phyloP scores from a whole-genome alignment of 371 early-diverging fungal species.

The Mucor lusitanicus region DNA sequence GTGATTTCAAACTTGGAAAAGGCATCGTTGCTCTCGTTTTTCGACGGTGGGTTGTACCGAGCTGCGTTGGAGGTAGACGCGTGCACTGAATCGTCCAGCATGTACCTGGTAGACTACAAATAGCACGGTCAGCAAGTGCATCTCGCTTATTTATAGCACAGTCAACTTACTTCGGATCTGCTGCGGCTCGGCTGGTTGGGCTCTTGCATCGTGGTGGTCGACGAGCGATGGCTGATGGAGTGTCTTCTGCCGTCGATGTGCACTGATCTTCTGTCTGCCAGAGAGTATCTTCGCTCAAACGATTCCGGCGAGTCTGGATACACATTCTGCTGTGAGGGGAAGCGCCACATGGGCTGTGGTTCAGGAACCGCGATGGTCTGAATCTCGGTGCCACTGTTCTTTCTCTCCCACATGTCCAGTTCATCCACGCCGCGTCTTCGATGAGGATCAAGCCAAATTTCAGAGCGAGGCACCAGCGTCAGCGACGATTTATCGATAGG shows the following conservation, averaged over 20 bases:
- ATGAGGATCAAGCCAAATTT: constrained; percentile 38
- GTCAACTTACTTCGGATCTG: constrained; percentile 8
- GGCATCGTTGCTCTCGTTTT: background rate
- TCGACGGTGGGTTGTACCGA: background rate
- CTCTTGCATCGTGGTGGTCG: constrained; percentile 8
- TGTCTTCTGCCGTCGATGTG: constrained; percentile 1
- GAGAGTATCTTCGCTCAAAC: background rate
- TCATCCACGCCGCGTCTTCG: constrained; percentile 48
- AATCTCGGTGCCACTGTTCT: constrained; percentile 16
- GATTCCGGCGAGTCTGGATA: constrained; percentile 34
- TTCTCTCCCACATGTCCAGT: constrained; percentile 41
- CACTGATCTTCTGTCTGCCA: background rate
- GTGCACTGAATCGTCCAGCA: background rate
- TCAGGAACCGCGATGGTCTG: constrained; percentile 4
- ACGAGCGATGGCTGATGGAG: constrained; percentile 3
- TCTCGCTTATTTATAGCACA: background rate
- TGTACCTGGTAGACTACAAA: background rate
- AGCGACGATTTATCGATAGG: constrained; percentile 28
- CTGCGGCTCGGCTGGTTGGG: background rate
- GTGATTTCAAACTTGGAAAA: constrained; percentile 4
- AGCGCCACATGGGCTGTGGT: constrained; percentile 13
- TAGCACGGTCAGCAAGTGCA: background rate
- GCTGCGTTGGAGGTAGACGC: background rate
- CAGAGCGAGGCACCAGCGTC: constrained; percentile 38
- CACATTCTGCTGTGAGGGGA: constrained; percentile 6